phyloP scores from a whole-genome alignment of 805 yeast species.

The Candida verbasci region DNA sequence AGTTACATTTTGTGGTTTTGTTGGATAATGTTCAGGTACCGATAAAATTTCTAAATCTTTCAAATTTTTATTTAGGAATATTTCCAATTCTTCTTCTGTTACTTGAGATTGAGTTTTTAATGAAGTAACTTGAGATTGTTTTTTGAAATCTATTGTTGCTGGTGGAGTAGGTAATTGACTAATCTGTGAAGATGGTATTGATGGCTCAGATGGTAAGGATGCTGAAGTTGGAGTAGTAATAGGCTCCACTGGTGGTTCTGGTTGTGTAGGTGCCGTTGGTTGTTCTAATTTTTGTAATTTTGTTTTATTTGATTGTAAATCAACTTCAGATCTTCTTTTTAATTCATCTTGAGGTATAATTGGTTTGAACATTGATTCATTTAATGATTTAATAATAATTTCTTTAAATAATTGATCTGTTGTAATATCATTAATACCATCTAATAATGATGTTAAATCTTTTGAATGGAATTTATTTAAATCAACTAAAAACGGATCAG shows the following conservation, averaged over 20 bases:
- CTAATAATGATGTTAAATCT: conserved; percentile 3
- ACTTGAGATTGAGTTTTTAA: conserved; percentile 11
- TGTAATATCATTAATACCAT: conserved; percentile 1
- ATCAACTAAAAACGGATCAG: conserved; percentile 9
- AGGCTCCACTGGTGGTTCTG: not conserved
- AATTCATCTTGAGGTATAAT: conserved; percentile 3
- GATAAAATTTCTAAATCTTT: conserved; percentile 33
- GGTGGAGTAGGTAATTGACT: not conserved
- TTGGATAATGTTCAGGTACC: conserved; percentile 40
- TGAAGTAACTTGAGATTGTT: conserved; percentile 10
- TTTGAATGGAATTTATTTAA: conserved; percentile 1
- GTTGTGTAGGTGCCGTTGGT: not conserved
- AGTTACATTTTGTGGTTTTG: conserved; percentile 34
- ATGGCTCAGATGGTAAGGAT: no score
- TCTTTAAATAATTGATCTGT: conserved; percentile 10
- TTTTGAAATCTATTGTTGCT: conserved; percentile 1
- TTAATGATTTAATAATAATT: conserved; percentile 7
- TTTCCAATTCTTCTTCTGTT: conserved; percentile 11
- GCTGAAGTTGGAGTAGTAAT: not conserved
- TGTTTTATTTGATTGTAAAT: conserved; percentile 2
- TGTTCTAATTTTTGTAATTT: conserved; percentile 3
- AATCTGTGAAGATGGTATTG: not conserved
- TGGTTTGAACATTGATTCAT: conserved; percentile 9
- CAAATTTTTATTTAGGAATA: conserved; percentile 20
- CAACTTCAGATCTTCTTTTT: conserved; percentile 7